Evolutionary conservation across 1,139 yeast species (phyloP).

Genomic region (Candida neerlandica): DNA sequence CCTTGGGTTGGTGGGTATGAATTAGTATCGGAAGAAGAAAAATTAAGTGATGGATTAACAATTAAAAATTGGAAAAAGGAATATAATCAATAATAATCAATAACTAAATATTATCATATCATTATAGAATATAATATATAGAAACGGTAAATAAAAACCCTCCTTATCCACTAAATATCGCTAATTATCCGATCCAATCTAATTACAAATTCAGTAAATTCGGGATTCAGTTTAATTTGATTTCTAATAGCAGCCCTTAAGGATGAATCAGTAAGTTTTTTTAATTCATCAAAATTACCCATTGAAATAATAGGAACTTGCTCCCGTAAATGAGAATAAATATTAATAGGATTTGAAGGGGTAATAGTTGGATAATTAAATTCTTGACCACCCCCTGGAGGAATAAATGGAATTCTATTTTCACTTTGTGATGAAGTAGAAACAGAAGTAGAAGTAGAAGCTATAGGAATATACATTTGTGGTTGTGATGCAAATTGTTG

Average conservation of each 20-base stretch:
- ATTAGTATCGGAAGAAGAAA: slow-evolving; percentile 39
- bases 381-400: slow-evolving; percentile 2
- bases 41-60: slow-evolving; percentile 55
- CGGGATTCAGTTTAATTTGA: slow-evolving; percentile 11
- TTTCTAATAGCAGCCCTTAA: slow-evolving; percentile 16
- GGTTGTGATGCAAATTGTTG: neutral
- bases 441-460: too few relatives aligned
- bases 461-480: neutral
- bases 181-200: slow-evolving; percentile 15
- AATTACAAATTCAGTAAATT: slow-evolving; percentile 13
- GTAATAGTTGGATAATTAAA: slow-evolving; percentile 1
- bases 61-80: slow-evolving; percentile 51
- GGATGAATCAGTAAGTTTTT: slow-evolving; percentile 16
- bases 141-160: too few relatives aligned
- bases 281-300: slow-evolving; percentile 12
- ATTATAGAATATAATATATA: neutral
- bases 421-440: neutral
- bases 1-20: slow-evolving; percentile 49
- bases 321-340: slow-evolving; percentile 3
- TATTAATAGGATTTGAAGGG: slow-evolving; percentile 1
- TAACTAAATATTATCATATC: neutral
- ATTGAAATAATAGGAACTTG: slow-evolving; percentile 1
- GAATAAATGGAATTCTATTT: neutral
- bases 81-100: neutral
- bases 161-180: slow-evolving; percentile 3